Percentiles rank a stretch among this genome's conserved stretches.
These are phyloP conservation scores for Funneliformis geosporum DNA, from an alignment of 192 early-diverging fungal genomes.

Conservation along the genomic window DNA sequence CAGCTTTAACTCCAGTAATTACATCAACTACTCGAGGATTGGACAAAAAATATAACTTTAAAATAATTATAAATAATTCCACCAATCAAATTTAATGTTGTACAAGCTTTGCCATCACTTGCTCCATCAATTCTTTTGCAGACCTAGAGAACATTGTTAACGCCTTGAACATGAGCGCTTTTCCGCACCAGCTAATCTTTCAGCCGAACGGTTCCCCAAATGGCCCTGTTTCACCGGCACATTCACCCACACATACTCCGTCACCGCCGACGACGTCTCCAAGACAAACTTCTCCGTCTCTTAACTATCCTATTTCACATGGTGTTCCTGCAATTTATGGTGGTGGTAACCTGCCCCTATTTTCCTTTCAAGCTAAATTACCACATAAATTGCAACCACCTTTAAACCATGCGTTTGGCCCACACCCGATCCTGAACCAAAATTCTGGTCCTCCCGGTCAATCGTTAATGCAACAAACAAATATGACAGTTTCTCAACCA, in stretches of 20 bases:
- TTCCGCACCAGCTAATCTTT: conserved; percentile 31
- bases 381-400: conserved; percentile 8
- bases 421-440: conserved; percentile 25
- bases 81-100: neutral
- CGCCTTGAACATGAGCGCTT: conserved; percentile 22
- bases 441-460: conserved; percentile 17
- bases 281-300: conserved; percentile 24
- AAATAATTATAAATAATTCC: neutral
- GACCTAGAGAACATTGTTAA: neutral
- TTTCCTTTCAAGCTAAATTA: conserved; percentile 17
- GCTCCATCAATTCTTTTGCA: conserved; percentile 8
- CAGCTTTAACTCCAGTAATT: no score
- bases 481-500: neutral
- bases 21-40: no score
- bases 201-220: conserved; percentile 17
- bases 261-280: conserved; percentile 25
- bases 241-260: conserved; percentile 26
- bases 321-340: conserved; percentile 10
- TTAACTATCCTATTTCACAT: conserved; percentile 10
- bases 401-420: neutral
- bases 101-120: conserved; percentile 21
- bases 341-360: neutral
- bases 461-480: neutral
- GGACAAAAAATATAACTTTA: neutral
- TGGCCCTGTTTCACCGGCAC: conserved; percentile 15